Conservation (phyloP, 176 grass and related monocot genomes). For the Avena sativa region DNA sequence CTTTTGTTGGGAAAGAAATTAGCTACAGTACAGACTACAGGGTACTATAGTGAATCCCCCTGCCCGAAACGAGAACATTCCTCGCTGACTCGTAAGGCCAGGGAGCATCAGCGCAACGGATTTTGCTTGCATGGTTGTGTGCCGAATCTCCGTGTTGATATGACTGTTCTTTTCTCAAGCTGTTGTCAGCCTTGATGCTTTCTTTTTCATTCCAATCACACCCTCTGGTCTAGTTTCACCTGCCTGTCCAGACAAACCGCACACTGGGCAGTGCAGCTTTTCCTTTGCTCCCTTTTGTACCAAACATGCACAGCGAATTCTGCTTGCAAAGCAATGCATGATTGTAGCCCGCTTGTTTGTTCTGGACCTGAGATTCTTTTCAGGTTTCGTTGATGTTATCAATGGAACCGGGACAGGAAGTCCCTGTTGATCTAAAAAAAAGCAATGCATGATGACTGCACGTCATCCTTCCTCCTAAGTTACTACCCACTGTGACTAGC, state of each 20-base stretch:
- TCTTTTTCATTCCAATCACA: neutral
- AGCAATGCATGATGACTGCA: no score
- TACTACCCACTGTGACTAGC: neutral
- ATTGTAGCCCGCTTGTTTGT: no score
- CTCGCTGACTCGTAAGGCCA: neutral
- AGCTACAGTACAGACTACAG: neutral
- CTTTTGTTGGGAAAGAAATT: neutral
- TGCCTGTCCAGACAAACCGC: no score
- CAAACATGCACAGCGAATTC: no score
- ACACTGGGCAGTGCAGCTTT: no score
- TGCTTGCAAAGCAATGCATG: no score
- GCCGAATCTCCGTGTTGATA: neutral
- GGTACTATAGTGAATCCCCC: neutral
- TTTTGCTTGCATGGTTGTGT: neutral
- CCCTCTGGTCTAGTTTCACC: neutral
- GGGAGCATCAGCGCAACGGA: neutral
- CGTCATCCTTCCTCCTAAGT: no score
- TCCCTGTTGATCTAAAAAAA: no score
- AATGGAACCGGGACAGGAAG: no score
- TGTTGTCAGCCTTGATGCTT: neutral
- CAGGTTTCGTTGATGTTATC: no score
- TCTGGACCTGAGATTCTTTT: no score
- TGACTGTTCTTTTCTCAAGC: neutral
- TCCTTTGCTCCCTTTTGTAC: no score
- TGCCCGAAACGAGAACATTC: neutral